Evolutionary conservation across 192 early-diverging fungal genomes (phyloP).

Genomic region (Podila minutissima): DNA sequence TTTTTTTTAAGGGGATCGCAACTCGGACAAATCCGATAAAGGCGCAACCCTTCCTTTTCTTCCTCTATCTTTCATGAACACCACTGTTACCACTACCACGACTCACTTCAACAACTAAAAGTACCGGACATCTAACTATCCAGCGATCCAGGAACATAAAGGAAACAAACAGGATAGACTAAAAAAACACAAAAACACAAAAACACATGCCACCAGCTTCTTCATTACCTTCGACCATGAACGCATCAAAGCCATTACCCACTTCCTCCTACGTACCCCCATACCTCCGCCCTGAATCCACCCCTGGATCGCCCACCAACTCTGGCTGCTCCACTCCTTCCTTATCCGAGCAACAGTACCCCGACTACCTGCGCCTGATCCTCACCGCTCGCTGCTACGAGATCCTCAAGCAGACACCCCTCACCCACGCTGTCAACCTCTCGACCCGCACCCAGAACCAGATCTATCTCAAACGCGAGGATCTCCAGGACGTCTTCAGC

Average conservation of each 20-base stretch:
- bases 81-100: too few species aligned
- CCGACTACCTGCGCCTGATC: slow-evolving; percentile 94
- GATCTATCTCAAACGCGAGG: slow-evolving; percentile 94
- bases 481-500: slow-evolving; percentile 96
- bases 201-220: too few species aligned
- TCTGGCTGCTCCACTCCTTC: not conserved
- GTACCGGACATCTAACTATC: too few species aligned
- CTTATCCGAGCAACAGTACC: slow-evolving; percentile 20
- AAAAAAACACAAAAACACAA: too few species aligned
- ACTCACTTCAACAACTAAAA: too few species aligned
- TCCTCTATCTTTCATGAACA: too few species aligned
- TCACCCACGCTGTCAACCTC: slow-evolving; percentile 86
- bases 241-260: not conserved
- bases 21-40: too few species aligned
- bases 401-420: slow-evolving; percentile 90
- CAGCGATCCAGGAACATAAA: too few species aligned
- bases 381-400: slow-evolving; percentile 96
- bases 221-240: too few species aligned
- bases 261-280: slow-evolving; percentile 25
- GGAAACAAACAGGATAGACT: too few species aligned
- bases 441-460: slow-evolving; percentile 73
- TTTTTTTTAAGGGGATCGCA: too few species aligned
- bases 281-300: slow-evolving; percentile 13
- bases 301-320: slow-evolving; percentile 12
- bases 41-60: too few species aligned